Evolutionary conservation across 805 yeast genomes (phyloP).

Genomic region (Teunomyces barrocoloradensis): DNA sequence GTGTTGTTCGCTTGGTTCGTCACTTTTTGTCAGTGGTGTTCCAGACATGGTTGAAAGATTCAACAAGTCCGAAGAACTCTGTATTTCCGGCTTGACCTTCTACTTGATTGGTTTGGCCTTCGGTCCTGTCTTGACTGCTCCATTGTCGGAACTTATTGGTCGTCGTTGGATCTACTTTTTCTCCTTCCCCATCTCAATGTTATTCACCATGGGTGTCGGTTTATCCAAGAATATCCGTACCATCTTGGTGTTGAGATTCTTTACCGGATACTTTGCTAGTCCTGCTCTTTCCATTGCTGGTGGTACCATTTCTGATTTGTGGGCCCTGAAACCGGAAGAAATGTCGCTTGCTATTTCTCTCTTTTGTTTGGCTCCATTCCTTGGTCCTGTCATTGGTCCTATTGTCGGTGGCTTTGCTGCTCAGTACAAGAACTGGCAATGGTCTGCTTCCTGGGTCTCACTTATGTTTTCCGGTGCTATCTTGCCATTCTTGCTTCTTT

Average conservation of each 20-base stretch:
- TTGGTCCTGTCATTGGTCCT: slow-evolving; percentile 80
- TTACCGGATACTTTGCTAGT: slow-evolving; percentile 73
- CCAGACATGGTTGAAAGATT: slow-evolving; percentile 49
- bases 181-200: slow-evolving; percentile 64
- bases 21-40: slow-evolving; percentile 65
- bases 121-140: slow-evolving; percentile 72
- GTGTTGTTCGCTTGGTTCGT: slow-evolving; percentile 72
- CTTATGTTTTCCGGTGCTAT: slow-evolving; percentile 64
- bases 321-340: slow-evolving; percentile 53
- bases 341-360: slow-evolving; percentile 72
- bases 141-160: slow-evolving; percentile 68
- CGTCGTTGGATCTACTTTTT: slow-evolving; percentile 58
- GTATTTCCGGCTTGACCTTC: slow-evolving; percentile 65
- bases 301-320: slow-evolving; percentile 78
- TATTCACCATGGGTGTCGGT: slow-evolving; percentile 74
- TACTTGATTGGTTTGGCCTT: slow-evolving; percentile 68
- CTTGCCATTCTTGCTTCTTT: slow-evolving; percentile 46
- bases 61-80: slow-evolving; percentile 58
- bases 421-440: slow-evolving; percentile 62
- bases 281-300: slow-evolving; percentile 85
- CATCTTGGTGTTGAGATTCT: slow-evolving; percentile 66
- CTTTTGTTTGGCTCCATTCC: slow-evolving; percentile 76
- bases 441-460: slow-evolving; percentile 68
- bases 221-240: slow-evolving; percentile 58
- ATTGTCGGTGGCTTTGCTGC: slow-evolving; percentile 72